Percentiles rank a stretch among this genome's conserved stretches.
Conservation (phyloP, 2,329 filamentous ascomycete species). For the Tolypocladium cylindrosporum region DNA sequence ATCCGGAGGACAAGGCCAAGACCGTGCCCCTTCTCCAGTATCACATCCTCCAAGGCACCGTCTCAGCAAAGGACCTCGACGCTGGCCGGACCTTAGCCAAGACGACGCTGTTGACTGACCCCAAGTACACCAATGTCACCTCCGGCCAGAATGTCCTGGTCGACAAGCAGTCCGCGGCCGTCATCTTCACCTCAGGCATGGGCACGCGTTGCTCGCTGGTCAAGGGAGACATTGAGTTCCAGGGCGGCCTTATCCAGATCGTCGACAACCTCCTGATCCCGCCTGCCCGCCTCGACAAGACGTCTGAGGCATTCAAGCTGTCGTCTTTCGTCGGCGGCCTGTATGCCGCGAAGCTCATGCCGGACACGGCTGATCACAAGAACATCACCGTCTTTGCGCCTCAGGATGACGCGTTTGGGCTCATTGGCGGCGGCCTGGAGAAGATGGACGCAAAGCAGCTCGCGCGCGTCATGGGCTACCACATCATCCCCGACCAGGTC, state of each 20-base stretch:
- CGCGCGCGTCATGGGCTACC: slow-evolving; percentile 48
- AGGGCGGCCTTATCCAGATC: slow-evolving; percentile 40
- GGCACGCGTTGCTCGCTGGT: slow-evolving; percentile 32
- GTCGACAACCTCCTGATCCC: slow-evolving; percentile 42
- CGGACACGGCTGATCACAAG: slow-evolving; percentile 28
- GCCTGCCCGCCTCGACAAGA: slow-evolving; percentile 35
- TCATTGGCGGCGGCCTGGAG: slow-evolving; percentile 40
- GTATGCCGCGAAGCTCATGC: slow-evolving; percentile 21
- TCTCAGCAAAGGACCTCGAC: slow-evolving; percentile 27
- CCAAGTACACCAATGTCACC: slow-evolving; percentile 36
- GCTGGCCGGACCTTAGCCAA: slow-evolving; percentile 27
- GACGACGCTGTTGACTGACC: slow-evolving; percentile 30
- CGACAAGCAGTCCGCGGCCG: slow-evolving; percentile 26
- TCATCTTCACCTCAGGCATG: slow-evolving; percentile 39
- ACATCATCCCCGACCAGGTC: slow-evolving; percentile 48
- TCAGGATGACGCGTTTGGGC: slow-evolving; percentile 47
- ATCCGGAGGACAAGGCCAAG: slow-evolving; percentile 31
- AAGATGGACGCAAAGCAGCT: slow-evolving; percentile 38
- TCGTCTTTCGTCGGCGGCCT: slow-evolving; percentile 28
- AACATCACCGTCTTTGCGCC: slow-evolving; percentile 56
- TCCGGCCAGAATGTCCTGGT: slow-evolving; percentile 38
- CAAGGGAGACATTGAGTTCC: slow-evolving; percentile 34
- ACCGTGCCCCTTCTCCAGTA: slow-evolving; percentile 46
- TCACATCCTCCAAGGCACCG: slow-evolving; percentile 46
- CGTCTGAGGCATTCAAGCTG: slow-evolving; percentile 36